Base-by-base conservation (phyloP, 2,329 filamentous ascomycete genomes). In the Elsinoe necatrix region DNA sequence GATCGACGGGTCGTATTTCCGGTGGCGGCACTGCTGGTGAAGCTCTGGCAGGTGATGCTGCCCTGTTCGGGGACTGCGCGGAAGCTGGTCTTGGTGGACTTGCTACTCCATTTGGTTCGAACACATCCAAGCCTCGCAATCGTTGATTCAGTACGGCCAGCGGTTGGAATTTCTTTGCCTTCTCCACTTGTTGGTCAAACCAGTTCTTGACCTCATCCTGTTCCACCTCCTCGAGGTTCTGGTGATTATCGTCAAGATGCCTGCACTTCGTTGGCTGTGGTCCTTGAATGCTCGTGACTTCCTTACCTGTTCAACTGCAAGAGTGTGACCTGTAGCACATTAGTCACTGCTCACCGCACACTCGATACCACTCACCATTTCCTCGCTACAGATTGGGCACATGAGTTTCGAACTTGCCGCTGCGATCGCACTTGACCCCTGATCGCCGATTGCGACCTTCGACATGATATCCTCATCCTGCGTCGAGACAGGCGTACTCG, bases 381-480 rank as follows among this genome's bases (percentile, higher is more conserved):
- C 91, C 73, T 97, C 95, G 64, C 85, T 90, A 72, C 93, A 98
- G 68, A 98, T 98, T n/a, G 93, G 93, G 70, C 93, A 98, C 56
- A 92, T 83, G 58, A 98, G 82, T 70, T 81, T 81, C 62, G 81
- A 81, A 63, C 80, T 81, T 56, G 82, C 74, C 54, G 82, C 79
- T 50, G 74, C 77, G 61, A 79, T 78, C 59, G 75, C 78, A 54
- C 79, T 76, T 16, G 78, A 75, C 64, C 76, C 72, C 60, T 77
- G 76, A 73, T 80, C 78, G 41, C 81, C 80, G 52, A 93, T 73
- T 56, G 86, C 90, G 64, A 96, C 85, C 66, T 87, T 86, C 56
- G 89, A 88, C 35, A 82, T 81, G 55, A 96, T 80, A 67, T 95
- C 90, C 67, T 92, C 89, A 11, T 80, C 75, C 58, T 86, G 80